These are phyloP conservation scores for Pseudovirgaria hyperparasitica DNA, from an alignment of 2,329 filamentous ascomycete genomes.

Conservation along the genomic window DNA sequence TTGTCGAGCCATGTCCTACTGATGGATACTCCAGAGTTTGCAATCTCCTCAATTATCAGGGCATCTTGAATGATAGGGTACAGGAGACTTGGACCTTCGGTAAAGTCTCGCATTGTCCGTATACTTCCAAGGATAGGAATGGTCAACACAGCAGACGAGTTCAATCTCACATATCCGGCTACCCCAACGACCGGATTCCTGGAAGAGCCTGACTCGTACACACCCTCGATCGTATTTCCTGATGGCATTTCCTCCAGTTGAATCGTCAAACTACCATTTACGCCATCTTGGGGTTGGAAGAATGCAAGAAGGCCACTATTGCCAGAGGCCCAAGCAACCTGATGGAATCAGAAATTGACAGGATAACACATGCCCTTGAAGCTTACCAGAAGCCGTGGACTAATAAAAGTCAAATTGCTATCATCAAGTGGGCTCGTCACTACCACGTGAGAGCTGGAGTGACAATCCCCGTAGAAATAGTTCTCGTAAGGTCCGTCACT, in stretches of 20 bases:
- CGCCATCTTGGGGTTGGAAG: constrained; percentile 41
- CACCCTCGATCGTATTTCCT: constrained; percentile 33
- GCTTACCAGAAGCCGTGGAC: constrained; percentile 41
- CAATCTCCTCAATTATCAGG: constrained; percentile 28
- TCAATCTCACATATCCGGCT: constrained; percentile 41
- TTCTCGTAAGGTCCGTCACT: constrained; percentile 49
- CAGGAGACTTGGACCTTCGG: constrained; percentile 43
- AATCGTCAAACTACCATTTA: constrained; percentile 42
- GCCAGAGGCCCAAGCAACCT: constrained; percentile 49
- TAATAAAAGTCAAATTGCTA: constrained; percentile 42
- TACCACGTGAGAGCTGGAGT: constrained; percentile 46
- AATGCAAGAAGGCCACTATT: constrained; percentile 48
- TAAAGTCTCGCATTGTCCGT: constrained; percentile 49
- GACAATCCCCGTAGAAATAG: constrained; percentile 54
- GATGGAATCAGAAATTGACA: constrained; percentile 3
- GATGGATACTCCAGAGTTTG: constrained; percentile 34
- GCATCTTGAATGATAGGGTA: constrained; percentile 42
- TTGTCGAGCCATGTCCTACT: constrained; percentile 50
- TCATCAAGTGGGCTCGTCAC: constrained; percentile 43
- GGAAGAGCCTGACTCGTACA: constrained; percentile 21
- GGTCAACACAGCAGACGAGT: constrained; percentile 42
- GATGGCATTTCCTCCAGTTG: constrained; percentile 35
- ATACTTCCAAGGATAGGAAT: constrained; percentile 49
- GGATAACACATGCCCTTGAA: not conserved
- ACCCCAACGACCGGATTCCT: constrained; percentile 42